These are phyloP conservation scores for Peniophora sp. DNA, from an alignment of 1,284 basidiomycete species.

Conservation along the genomic window DNA sequence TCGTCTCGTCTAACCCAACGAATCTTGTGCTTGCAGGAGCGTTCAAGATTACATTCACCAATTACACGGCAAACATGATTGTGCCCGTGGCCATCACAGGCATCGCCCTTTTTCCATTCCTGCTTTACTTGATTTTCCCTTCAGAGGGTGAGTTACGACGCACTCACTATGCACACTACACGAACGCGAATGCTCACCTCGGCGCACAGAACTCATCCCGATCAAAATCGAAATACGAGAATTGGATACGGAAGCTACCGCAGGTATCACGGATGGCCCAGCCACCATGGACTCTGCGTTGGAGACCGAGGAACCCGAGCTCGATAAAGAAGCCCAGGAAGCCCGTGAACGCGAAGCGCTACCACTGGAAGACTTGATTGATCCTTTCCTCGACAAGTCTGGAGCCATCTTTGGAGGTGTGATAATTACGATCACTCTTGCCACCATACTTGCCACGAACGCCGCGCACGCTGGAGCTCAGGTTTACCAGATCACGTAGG, in stretches of 20 bases:
- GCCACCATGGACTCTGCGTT: too few species aligned
- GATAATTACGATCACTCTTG: conserved; percentile 42
- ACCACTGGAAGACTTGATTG: conserved; percentile 29
- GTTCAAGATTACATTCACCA: conserved; percentile 31
- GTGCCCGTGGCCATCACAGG: conserved; percentile 63
- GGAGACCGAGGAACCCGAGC: too few species aligned
- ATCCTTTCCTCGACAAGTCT: conserved; percentile 31
- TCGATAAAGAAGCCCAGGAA: too few species aligned
- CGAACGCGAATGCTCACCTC: conserved; percentile 8
- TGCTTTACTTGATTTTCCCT: conserved; percentile 39
- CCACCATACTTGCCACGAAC: conserved; percentile 48
- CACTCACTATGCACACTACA: too few species aligned
- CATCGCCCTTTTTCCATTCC: conserved; percentile 42
- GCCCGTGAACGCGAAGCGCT: too few species aligned
- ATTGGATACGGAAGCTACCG: conserved; percentile 32
- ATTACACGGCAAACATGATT: conserved; percentile 60
- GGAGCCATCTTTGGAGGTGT: conserved; percentile 29
- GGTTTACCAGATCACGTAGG: conserved; percentile 70
- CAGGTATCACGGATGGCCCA: conserved; percentile 21
- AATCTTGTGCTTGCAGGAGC: conserved; percentile 63
- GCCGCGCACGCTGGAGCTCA: conserved; percentile 25
- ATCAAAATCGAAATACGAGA: conserved; percentile 27
- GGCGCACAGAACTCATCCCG: conserved; percentile 43
- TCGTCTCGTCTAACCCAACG: conserved; percentile 65
- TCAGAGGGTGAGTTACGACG: too few species aligned